A percentile compares a stretch with the other conserved stretches of the same genome.
Evolutionary conservation across 345 rosid genomes (phyloP).

Genomic region (Xanthoceras sorbifolium): DNA sequence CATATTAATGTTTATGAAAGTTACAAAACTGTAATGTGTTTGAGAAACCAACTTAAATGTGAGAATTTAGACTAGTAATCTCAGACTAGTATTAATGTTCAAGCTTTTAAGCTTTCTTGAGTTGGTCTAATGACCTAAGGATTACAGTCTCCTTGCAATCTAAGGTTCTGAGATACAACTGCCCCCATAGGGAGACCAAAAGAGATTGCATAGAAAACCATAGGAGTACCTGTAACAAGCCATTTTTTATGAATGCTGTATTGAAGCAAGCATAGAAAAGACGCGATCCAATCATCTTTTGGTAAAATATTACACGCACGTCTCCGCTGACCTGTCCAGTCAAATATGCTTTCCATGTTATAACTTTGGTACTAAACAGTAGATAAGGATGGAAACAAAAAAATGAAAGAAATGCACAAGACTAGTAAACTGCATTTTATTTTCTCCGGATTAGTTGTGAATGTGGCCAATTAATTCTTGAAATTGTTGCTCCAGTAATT

Average conservation of each 20-base stretch:
- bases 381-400: neutral
- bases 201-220: neutral
- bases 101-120: too few species aligned
- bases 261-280: conserved; percentile 90
- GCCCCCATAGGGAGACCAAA: neutral
- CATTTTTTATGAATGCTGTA: conserved; percentile 74
- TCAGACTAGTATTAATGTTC: neutral
- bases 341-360: neutral
- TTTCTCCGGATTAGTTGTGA: neutral
- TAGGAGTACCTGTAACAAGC: conserved; percentile 73
- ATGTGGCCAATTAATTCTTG: neutral
- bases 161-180: too few species aligned
- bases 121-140: too few species aligned
- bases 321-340: conserved; percentile 70
- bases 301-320: conserved; percentile 75
- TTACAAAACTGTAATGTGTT: too few species aligned
- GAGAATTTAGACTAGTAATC: neutral
- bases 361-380: neutral
- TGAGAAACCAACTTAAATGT: too few species aligned
- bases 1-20: neutral
- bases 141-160: too few species aligned
- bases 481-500: neutral
- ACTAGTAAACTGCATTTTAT: neutral
- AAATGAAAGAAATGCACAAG: neutral
- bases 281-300: conserved; percentile 86